Percentiles rank a stretch among this genome's conserved stretches.
Evolutionary conservation across 2,329 filamentous ascomycete genomes (phyloP).

Genomic region (Arthrobotrys megalospora): DNA sequence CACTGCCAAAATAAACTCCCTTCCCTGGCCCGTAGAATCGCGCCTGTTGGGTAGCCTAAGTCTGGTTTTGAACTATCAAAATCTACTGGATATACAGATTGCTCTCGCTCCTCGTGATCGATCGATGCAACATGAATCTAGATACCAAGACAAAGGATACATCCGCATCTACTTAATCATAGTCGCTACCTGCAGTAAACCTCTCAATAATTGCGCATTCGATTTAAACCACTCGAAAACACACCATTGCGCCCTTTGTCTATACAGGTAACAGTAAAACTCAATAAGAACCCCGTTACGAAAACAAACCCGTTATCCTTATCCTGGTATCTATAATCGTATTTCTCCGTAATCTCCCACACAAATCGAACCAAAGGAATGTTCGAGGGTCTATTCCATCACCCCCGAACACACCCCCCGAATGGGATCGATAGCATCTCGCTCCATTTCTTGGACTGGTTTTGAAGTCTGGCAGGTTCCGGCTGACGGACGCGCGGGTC

Average conservation of each 20-base stretch:
- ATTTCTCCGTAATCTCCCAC: background rate
- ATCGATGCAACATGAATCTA: slow-evolving; percentile 38
- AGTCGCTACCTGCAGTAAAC: background rate
- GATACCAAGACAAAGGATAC: slow-evolving; percentile 9
- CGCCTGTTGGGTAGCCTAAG: slow-evolving; percentile 7
- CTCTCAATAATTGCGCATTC: background rate
- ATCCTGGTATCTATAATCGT: background rate
- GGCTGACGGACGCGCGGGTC: background rate
- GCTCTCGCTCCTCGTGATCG: slow-evolving; percentile 35
- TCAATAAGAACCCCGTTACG: background rate
- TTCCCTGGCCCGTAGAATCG: background rate
- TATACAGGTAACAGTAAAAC: background rate
- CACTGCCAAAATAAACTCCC: slow-evolving; percentile 48
- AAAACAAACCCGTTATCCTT: background rate
- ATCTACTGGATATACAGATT: slow-evolving; percentile 25
- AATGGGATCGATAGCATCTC: slow-evolving; percentile 8
- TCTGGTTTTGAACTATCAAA: background rate
- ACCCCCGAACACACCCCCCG: background rate
- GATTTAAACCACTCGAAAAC: background rate
- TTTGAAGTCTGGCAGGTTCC: slow-evolving; percentile 21
- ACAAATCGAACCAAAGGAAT: background rate
- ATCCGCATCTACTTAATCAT: background rate
- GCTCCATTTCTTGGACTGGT: slow-evolving; percentile 8
- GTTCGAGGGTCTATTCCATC: no score
- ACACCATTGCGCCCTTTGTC: background rate